These are phyloP conservation scores for Zymoseptoria crescenta DNA, from an alignment of 2,329 filamentous ascomycete species.

Conservation along the genomic window DNA sequence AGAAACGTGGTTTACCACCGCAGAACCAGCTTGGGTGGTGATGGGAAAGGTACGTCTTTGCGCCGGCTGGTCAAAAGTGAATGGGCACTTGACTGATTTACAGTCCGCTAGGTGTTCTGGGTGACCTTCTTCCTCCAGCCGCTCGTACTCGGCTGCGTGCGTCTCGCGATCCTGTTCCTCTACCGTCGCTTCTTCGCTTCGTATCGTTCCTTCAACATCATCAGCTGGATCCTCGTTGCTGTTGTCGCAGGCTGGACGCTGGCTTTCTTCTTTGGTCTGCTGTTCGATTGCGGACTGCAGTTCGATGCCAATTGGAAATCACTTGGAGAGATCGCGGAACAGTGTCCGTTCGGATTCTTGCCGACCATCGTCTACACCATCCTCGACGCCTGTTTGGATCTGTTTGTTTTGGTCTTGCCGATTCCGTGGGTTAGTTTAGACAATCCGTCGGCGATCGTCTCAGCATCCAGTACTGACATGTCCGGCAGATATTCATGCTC, in stretches of 20 bases:
- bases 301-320: conserved; percentile 9
- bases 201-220: conserved; percentile 7
- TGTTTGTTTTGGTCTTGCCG: conserved; percentile 9
- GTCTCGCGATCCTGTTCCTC: conserved; percentile 9
- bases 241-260: conserved; percentile 8
- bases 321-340: conserved; percentile 8
- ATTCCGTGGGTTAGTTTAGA: conserved; percentile 6
- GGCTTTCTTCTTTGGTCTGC: conserved; percentile 8
- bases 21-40: conserved; percentile 7
- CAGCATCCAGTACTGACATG: background rate
- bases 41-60: conserved; percentile 3
- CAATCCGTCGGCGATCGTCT: background rate
- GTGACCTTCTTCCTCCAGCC: conserved; percentile 10
- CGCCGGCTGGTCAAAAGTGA: background rate
- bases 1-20: conserved; percentile 10
- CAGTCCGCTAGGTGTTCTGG: conserved; percentile 9
- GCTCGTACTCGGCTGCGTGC: conserved; percentile 6
- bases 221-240: conserved; percentile 4
- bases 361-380: conserved; percentile 12
- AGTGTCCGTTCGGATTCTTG: conserved; percentile 11
- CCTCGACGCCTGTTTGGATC: conserved; percentile 9
- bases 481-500: conserved; percentile 6
- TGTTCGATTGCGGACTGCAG: conserved; percentile 9
- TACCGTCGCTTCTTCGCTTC: conserved; percentile 10
- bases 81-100: background rate